Evolutionary conservation across 352 stramenopile species (phyloP).

Genomic region (Phytophthora pistaciae): DNA sequence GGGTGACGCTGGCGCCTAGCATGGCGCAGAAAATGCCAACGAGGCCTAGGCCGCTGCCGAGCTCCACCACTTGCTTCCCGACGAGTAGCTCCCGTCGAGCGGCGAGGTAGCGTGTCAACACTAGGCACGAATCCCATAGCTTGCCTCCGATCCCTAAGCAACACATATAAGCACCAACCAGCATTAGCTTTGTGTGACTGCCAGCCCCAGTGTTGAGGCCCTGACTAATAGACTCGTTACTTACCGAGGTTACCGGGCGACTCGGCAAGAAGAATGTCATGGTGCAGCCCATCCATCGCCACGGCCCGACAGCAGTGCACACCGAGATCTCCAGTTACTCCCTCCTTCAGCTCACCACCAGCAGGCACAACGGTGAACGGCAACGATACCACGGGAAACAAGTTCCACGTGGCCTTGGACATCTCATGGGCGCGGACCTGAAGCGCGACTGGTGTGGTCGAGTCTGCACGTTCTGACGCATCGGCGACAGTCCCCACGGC

Average conservation of each 20-base stretch:
- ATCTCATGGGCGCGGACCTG: conserved; percentile 44
- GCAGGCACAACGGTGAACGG: conserved; percentile 48
- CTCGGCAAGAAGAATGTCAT: conserved; percentile 76
- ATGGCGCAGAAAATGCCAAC: conserved; percentile 80
- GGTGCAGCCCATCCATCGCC: conserved; percentile 52
- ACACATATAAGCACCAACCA: conserved; percentile 8
- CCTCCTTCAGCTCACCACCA: conserved; percentile 24
- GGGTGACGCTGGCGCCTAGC: conserved; percentile 64
- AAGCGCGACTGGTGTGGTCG: conserved; percentile 42
- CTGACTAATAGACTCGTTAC: conserved; percentile 3
- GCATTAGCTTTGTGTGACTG: conserved; percentile 16
- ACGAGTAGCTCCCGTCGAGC: conserved; percentile 45
- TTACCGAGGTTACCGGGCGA: conserved; percentile 76
- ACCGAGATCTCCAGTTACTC: conserved; percentile 44
- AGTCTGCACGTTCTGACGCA: neutral
- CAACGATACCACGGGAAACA: conserved; percentile 77
- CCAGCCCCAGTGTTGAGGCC: neutral
- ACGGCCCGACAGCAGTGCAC: conserved; percentile 81
- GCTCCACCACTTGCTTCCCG: conserved; percentile 67
- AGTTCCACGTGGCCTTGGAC: conserved; percentile 50
- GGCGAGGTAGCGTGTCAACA: conserved; percentile 73
- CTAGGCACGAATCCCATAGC: conserved; percentile 84
- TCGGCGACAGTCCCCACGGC: conserved; percentile 33
- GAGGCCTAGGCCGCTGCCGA: conserved; percentile 78
- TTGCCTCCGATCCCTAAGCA: conserved; percentile 81